A percentile compares a stretch with the other conserved stretches of the same genome.
Conservation (phyloP, 2,329 filamentous ascomycete genomes). For the Aspergillus sp. region DNA sequence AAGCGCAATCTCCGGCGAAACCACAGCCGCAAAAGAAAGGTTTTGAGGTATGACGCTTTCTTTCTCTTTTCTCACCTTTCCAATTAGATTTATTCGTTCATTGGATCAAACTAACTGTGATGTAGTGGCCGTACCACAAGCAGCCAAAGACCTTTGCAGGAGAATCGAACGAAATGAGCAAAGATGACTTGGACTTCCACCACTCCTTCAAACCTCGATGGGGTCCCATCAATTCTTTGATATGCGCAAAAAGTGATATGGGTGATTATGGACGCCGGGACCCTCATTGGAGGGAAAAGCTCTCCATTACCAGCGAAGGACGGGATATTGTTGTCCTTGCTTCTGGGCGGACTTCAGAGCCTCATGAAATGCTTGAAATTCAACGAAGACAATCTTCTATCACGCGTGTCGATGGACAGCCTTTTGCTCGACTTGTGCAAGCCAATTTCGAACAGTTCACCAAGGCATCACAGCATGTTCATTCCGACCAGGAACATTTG, state of each 20-base stretch:
- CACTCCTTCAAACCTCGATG: conserved; percentile 75
- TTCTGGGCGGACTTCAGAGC: conserved; percentile 25
- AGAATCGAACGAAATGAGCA: conserved; percentile 61
- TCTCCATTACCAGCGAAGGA: conserved; percentile 43
- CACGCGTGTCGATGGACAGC: conserved; percentile 56
- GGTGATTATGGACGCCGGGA: conserved; percentile 19
- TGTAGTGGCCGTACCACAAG: conserved; percentile 82
- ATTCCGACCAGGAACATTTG: conserved; percentile 37
- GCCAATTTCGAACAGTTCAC: conserved; percentile 36
- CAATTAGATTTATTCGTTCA: background rate
- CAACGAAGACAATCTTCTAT: conserved; percentile 45
- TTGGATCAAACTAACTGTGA: background rate
- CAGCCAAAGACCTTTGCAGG: conserved; percentile 67
- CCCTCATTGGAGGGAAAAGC: conserved; percentile 53
- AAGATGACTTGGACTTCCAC: conserved; percentile 67
- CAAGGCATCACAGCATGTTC: conserved; percentile 26
- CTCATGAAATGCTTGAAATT: conserved; percentile 32
- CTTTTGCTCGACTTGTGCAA: conserved; percentile 48
- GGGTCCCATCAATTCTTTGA: conserved; percentile 70
- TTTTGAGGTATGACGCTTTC: conserved; percentile 80
- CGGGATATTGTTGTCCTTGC: conserved; percentile 31
- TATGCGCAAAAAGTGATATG: conserved; percentile 57
- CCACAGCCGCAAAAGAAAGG: conserved; percentile 61
- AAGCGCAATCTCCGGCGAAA: conserved; percentile 50
- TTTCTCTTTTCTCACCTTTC: conserved; percentile 27